Conservation (phyloP, 2,329 filamentous ascomycete species). For the Epichloe glyceriae region DNA sequence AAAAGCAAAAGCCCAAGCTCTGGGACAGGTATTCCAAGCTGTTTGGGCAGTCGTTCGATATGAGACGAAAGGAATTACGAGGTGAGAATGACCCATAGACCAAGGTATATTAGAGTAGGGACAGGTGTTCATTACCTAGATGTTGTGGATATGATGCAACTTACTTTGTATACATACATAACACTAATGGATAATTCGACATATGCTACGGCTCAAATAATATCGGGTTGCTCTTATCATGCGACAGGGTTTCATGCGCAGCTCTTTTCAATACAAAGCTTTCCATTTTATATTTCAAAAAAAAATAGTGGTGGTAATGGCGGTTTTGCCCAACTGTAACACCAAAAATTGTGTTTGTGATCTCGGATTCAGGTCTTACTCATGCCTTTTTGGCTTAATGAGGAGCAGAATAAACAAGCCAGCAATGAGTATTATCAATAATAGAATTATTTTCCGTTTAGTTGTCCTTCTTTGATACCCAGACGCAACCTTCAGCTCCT, state of each 20-base stretch:
- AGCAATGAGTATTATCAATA: slow-evolving; percentile 72
- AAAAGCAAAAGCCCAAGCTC: slow-evolving; percentile 17
- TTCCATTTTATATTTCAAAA: too few relatives aligned
- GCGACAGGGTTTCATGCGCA: too few relatives aligned
- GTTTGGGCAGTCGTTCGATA: slow-evolving; percentile 7
- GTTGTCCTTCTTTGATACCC: slow-evolving; percentile 80
- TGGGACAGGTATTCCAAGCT: slow-evolving; percentile 18
- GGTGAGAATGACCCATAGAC: too few relatives aligned
- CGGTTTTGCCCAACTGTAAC: background rate
- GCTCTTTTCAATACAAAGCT: too few relatives aligned
- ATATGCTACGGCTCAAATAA: too few relatives aligned
- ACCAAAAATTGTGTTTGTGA: background rate
- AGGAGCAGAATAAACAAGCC: slow-evolving; percentile 76
- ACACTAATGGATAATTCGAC: too few relatives aligned
- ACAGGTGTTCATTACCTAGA: too few relatives aligned
- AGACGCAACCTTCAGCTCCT: slow-evolving; percentile 78
- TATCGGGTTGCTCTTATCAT: too few relatives aligned
- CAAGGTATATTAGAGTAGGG: too few relatives aligned
- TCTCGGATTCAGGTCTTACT: slow-evolving; percentile 6
- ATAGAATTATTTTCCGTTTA: slow-evolving; percentile 83
- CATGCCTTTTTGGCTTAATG: slow-evolving; percentile 59
- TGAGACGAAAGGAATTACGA: background rate
- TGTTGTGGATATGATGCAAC: too few relatives aligned
- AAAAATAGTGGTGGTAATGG: background rate
- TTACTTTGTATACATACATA: too few relatives aligned